Evolutionary conservation across 1,284 basidiomycete species (phyloP).

Genomic region (Ceratobasidium sp.): DNA sequence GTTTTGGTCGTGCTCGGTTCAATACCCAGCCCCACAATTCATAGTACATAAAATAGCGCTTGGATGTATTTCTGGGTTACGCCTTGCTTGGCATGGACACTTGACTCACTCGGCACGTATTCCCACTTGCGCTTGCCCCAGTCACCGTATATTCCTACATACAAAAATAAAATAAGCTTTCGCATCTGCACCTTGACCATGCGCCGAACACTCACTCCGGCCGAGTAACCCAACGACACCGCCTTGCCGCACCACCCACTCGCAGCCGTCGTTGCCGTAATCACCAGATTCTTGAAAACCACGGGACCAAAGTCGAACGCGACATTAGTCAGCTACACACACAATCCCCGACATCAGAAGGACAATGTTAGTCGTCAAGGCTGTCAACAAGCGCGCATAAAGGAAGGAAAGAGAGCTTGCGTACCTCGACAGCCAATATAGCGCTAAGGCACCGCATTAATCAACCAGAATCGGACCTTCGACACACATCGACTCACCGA

Average conservation of each 20-base stretch:
- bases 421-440: slow-evolving; percentile 28
- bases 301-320: slow-evolving; percentile 38
- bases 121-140: slow-evolving; percentile 36
- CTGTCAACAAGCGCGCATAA: too few relatives aligned
- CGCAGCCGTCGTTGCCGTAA: slow-evolving; percentile 42
- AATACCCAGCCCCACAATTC: not conserved
- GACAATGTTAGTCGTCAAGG: too few relatives aligned
- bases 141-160: slow-evolving; percentile 33
- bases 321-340: slow-evolving; percentile 34
- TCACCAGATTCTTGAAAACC: slow-evolving; percentile 30
- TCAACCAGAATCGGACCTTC: not conserved
- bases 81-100: slow-evolving; percentile 33
- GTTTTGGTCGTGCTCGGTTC: not conserved
- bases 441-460: not conserved
- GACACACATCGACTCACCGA: slow-evolving; percentile 37
- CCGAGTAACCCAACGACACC: slow-evolving; percentile 34
- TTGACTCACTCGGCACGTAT: slow-evolving; percentile 40
- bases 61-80: not conserved
- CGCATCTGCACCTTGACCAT: not conserved
- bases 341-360: not conserved
- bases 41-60: too few relatives aligned
- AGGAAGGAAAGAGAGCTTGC: not conserved
- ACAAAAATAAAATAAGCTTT: slow-evolving; percentile 3
- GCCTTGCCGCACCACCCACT: slow-evolving; percentile 41
- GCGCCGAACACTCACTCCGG: slow-evolving; percentile 10